A percentile compares a stretch with the other conserved stretches of the same genome.
These are phyloP conservation scores for Coffea canephora DNA, from an alignment of 257 asterid species.

Conservation along the genomic window DNA sequence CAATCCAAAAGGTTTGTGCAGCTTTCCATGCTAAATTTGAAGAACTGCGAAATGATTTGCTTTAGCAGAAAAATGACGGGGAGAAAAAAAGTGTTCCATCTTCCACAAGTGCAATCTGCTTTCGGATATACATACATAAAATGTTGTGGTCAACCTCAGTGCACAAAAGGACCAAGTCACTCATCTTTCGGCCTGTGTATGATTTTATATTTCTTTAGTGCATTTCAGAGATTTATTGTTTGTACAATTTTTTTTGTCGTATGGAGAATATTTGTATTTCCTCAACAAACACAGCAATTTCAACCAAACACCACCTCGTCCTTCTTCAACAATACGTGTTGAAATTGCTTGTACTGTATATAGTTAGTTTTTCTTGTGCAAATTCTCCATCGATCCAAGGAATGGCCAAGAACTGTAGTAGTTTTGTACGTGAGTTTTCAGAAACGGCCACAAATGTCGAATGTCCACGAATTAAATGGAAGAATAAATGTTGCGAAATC, in stretches of 20 bases:
- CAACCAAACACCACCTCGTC: background rate
- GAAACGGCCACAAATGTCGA: no score
- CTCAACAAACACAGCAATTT: background rate
- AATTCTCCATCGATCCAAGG: no score
- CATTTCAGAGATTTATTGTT: background rate
- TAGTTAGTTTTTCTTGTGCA: background rate
- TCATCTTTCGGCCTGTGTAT: conserved; percentile 12
- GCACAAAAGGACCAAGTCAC: background rate
- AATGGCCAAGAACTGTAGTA: background rate
- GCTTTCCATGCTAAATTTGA: no score
- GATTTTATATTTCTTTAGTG: background rate
- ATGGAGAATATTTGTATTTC: background rate
- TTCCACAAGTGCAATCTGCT: background rate
- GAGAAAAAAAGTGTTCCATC: background rate
- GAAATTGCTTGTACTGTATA: no score
- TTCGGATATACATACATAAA: background rate
- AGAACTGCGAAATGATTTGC: background rate
- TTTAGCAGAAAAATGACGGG: background rate
- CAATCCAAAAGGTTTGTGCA: no score
- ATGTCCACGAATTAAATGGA: no score
- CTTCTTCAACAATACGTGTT: background rate
- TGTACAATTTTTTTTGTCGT: background rate
- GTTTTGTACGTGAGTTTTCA: no score
- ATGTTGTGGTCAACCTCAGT: conserved; percentile 3
- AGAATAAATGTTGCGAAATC: background rate